Base-by-base conservation (phyloP, 108 stramenopile genomes). In the Skeletonema grethae region DNA sequence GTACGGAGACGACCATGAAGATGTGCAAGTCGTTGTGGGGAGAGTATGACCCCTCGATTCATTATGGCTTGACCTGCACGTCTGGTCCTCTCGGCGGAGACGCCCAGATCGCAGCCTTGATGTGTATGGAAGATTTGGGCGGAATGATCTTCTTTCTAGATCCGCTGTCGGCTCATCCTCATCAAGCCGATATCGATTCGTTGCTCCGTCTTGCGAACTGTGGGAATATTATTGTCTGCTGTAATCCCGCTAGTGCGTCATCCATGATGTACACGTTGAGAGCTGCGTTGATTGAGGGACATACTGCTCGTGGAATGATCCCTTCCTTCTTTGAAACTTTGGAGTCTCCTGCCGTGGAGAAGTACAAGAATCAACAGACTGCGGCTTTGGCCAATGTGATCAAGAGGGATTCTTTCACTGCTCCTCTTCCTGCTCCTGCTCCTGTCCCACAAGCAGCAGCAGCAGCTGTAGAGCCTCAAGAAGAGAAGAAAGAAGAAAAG, bases 51-150 rank as follows among this genome's bases (percentile, higher is more conserved):
- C 65, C 65, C 10, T 41, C 53, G 7, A 57, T 79, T 50, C 32
- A 68, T 15, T 79, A 73, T 41, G 78, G 78, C 5, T 60, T 67
- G 24, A 34, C 78, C 2, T 79, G 78, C 57, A 61, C 72, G 5
- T 73, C 72, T 15, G 78, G 78, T 32, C 78, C 78, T 35, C 72
- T 79, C 12, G 78, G 78, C 22, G 78, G 78, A 61, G 78, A 79
- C 56, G 78, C 78, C 9, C 72, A 79, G 36, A 30, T 79, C 34
- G 78, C 67, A 20, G 65, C 78, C n/a, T 39, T 79, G 28, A 74
- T 74, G 73, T 66, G 59, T 18, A 59, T 43, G 53, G 72, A 67
- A 60, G 66, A 73, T 53, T 25, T 79, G 15, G 78, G 78, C 35
- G 78, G 67, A 1, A 32, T 73, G 7, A 50, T 79, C 43, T 79